Evolutionary conservation across 2,329 filamentous ascomycete genomes (phyloP).

Genomic region (Fusarium humuli): DNA sequence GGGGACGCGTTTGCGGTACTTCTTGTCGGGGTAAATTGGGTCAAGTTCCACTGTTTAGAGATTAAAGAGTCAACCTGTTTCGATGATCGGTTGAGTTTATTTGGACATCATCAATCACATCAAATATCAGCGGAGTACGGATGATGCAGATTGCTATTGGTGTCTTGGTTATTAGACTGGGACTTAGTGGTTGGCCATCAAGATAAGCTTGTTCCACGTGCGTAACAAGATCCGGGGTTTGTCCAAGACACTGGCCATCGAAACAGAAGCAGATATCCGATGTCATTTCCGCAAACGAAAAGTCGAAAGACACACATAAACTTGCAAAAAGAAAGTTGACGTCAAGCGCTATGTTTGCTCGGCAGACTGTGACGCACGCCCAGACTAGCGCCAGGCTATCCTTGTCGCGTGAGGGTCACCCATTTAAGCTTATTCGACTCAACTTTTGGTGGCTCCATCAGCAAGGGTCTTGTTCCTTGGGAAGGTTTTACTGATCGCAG

Average conservation of each 20-base stretch:
- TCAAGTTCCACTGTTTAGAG: neutral
- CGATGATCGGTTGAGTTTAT: neutral
- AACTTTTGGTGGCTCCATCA: neutral
- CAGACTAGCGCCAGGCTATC: conserved; percentile 31
- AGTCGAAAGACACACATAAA: neutral
- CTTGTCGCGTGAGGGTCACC: conserved; percentile 20
- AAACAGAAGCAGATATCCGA: neutral
- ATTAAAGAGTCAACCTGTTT: neutral
- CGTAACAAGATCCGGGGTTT: neutral
- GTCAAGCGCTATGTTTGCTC: conserved; percentile 25
- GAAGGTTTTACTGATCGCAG: neutral
- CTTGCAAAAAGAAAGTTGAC: conserved; percentile 23
- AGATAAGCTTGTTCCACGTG: conserved; percentile 6
- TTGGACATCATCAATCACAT: neutral
- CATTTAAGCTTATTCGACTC: conserved; percentile 37
- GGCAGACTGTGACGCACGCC: conserved; percentile 38
- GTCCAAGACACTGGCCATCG: neutral
- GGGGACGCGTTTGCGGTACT: neutral
- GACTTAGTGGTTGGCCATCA: neutral
- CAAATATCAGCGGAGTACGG: neutral
- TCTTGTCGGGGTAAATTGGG: conserved; percentile 17
- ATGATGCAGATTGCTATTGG: neutral
- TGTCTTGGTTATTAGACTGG: neutral
- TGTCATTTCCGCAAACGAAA: neutral
- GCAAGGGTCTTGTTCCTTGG: neutral